These are phyloP conservation scores for Spencermartinsiella ligniputridi DNA, from an alignment of 1,139 yeast species.

Conservation along the genomic window DNA sequence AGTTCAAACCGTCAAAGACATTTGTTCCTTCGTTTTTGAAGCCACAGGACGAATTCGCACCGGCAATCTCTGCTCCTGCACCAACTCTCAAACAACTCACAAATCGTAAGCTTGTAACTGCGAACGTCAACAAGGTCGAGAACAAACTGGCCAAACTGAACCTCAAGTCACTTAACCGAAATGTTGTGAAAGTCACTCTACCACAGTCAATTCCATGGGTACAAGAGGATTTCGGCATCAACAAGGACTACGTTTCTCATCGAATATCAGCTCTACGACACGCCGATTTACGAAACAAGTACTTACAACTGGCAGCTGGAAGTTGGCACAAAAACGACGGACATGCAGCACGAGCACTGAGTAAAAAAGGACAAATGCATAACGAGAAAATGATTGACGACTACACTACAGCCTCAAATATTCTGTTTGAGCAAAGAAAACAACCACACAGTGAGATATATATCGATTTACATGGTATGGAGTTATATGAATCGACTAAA, in stretches of 20 bases:
- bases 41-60: slow-evolving; percentile 8
- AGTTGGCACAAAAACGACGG: slow-evolving; percentile 37
- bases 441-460: slow-evolving; percentile 28
- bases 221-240: slow-evolving; percentile 19
- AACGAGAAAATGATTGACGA: slow-evolving; percentile 28
- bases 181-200: slow-evolving; percentile 21
- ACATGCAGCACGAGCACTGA: slow-evolving; percentile 35
- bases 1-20: slow-evolving; percentile 7
- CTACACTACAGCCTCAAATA: slow-evolving; percentile 25
- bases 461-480: slow-evolving; percentile 39
- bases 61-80: slow-evolving; percentile 2
- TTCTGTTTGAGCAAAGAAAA: slow-evolving; percentile 24
- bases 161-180: slow-evolving; percentile 20
- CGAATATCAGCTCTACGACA: slow-evolving; percentile 26
- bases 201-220: slow-evolving; percentile 39
- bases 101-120: slow-evolving; percentile 3
- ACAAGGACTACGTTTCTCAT: slow-evolving; percentile 25
- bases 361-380: slow-evolving; percentile 35
- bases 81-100: not conserved
- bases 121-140: slow-evolving; percentile 9
- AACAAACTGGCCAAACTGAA: slow-evolving; percentile 6
- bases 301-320: slow-evolving; percentile 37
- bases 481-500: slow-evolving; percentile 36
- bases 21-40: slow-evolving; percentile 8
- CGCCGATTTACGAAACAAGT: slow-evolving; percentile 36